phyloP scores from a whole-genome alignment of 257 asterid genomes.

The Gardenia jasminoides region DNA sequence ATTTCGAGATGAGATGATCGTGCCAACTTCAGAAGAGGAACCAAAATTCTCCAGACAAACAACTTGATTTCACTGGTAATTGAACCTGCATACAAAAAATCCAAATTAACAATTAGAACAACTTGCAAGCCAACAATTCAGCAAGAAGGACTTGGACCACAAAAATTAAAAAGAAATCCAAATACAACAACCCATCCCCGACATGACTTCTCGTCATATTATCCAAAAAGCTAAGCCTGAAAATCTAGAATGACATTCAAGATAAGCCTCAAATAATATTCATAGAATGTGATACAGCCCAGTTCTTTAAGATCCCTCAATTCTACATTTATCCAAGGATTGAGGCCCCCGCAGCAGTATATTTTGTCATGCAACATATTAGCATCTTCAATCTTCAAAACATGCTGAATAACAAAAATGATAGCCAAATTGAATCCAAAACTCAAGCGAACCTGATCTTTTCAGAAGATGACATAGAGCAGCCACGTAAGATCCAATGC shows the following conservation, averaged over 20 bases:
- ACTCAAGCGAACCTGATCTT: slow-evolving; percentile 52
- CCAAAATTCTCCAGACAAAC: slow-evolving; percentile 60
- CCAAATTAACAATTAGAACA: no score
- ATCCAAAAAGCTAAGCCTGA: no score
- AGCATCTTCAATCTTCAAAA: not conserved
- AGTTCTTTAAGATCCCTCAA: no score
- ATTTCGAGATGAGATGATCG: slow-evolving; percentile 50
- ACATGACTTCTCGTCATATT: no score
- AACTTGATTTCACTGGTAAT: slow-evolving; percentile 35
- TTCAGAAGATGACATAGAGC: slow-evolving; percentile 64
- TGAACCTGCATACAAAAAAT: slow-evolving; percentile 48
- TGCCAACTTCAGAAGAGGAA: slow-evolving; percentile 59
- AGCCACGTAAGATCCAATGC: slow-evolving; percentile 53
- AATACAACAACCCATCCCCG: no score
- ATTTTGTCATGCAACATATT: not conserved
- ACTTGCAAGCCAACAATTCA: no score
- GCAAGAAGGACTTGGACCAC: no score
- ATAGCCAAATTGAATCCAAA: slow-evolving; percentile 4
- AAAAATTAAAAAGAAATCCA: no score
- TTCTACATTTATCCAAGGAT: not conserved
- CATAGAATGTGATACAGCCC: not conserved
- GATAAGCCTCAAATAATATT: not conserved
- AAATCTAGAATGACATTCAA: not conserved
- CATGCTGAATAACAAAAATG: not conserved
- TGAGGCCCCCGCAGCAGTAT: not conserved